phyloP scores from a whole-genome alignment of 2,329 filamentous ascomycete genomes.

The Orbilia brochopaga region DNA sequence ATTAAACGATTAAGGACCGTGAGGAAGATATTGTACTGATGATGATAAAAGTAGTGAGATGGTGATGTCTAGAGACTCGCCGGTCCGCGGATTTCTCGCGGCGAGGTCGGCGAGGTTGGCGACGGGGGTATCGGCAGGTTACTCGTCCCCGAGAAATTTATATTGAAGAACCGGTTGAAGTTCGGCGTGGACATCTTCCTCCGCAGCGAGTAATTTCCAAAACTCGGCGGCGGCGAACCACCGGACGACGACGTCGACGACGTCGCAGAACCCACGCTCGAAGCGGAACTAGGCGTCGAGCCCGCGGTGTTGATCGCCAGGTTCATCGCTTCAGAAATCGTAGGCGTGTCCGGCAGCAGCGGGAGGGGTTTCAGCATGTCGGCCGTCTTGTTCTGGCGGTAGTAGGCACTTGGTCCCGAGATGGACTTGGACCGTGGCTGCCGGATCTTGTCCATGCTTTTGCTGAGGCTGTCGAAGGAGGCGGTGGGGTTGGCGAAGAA shows the following conservation, averaged over 20 bases:
- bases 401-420: slow-evolving; percentile 37
- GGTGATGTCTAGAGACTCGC: slow-evolving; percentile 21
- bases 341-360: slow-evolving; percentile 26
- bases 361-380: slow-evolving; percentile 42
- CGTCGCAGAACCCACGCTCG: background rate
- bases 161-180: slow-evolving; percentile 23
- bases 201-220: slow-evolving; percentile 42
- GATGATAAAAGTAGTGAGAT: background rate
- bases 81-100: slow-evolving; percentile 24
- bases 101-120: slow-evolving; percentile 27
- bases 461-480: slow-evolving; percentile 18
- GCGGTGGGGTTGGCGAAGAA: slow-evolving; percentile 19
- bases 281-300: slow-evolving; percentile 4
- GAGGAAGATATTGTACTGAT: background rate
- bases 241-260: background rate
- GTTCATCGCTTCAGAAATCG: slow-evolving; percentile 18
- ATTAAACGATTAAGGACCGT: background rate
- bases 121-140: slow-evolving; percentile 21
- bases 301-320: background rate
- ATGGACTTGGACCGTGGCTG: slow-evolving; percentile 44
- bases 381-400: slow-evolving; percentile 22
- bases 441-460: slow-evolving; percentile 38
- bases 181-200: slow-evolving; percentile 46
- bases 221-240: slow-evolving; percentile 7
- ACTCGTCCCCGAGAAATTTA: slow-evolving; percentile 29